Evolutionary conservation across 805 yeast genomes (phyloP), one percentile per base, ranked within the genome.

Genomic region (Helenozyma baotianmanensis): DNA sequence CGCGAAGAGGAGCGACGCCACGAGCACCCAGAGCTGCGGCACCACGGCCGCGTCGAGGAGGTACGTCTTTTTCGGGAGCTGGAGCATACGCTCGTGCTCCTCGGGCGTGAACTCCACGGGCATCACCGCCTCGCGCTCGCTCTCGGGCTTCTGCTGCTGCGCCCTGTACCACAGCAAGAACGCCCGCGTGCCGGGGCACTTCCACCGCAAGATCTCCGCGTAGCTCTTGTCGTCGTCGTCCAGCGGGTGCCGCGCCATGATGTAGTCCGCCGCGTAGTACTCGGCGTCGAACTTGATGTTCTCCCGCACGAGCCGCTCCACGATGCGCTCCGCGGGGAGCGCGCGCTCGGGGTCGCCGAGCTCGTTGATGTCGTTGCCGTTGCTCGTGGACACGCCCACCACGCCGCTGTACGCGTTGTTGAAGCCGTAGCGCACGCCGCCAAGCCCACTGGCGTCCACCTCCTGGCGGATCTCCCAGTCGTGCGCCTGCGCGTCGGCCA

Each of bases 361-460:
- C 44, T 90, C 97, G 55, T 88, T 90, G 36, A 92, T 84, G 54
- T 90, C 97, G 51, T 92, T 92, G 2, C 96, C 97, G 40, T 79
- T 81, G 3, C 81, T 60, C 2, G 81, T 40, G 0, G 96, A 82
- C 1, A 82, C 72, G 0, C 75, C 78, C 6, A 92, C 57, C 17
- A 77, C 66, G 2, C 69, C 76, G 16, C 68, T 66, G 53, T 86
- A 85, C 18, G 70, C 70, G 39, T 76, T 68, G 46, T 88, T 78
- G 57, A 94, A 92, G 2, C 99, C 99, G 52, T 92, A 92, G 29
- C 69, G 70, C 8, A 53, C 51, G 3, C 56, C 48, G 1, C 58
- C 54, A 1, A 58, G 23, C 2, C 50, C 28, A 1, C 46, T 51
- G 5, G 48, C 54, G 1, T 71, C 45, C 5, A 33, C 25, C 1